phyloP scores from a whole-genome alignment of 805 yeast genomes.

The Nakazawaea ishiwadae region DNA sequence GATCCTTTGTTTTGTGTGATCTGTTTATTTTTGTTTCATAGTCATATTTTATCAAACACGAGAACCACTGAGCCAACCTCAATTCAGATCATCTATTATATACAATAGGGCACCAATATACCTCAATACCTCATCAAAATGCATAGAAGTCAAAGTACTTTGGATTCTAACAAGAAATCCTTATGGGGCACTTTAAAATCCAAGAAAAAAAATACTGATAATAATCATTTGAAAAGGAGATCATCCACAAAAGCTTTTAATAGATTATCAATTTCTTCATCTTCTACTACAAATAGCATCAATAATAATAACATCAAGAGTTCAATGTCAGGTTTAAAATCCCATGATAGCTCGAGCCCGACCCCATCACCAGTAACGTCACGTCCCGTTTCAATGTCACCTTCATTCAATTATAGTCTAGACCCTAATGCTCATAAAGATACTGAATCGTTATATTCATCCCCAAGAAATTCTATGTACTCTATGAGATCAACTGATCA shows the following conservation, averaged over 20 bases:
- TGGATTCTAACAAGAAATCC: neutral
- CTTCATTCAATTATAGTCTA: neutral
- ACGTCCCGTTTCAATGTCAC: neutral
- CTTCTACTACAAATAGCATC: neutral
- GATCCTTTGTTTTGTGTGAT: no score
- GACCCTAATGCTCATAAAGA: constrained; percentile 1
- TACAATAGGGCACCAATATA: no score
- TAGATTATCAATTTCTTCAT: constrained; percentile 3
- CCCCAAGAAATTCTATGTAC: neutral
- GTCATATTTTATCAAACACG: no score
- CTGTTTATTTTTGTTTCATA: no score
- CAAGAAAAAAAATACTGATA: constrained; percentile 3
- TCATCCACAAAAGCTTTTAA: neutral
- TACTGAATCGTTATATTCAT: neutral
- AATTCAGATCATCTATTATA: no score
- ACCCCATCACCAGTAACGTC: no score
- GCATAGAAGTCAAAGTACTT: constrained; percentile 6
- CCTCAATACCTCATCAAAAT: no score
- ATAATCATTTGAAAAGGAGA: no score
- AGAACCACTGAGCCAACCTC: no score
- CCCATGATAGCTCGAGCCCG: no score
- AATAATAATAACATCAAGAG: neutral
- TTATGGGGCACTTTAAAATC: constrained; percentile 11
- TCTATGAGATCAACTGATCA: neutral
- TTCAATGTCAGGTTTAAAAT: no score